Evolutionary conservation across 768 basidiomycete species (phyloP), one percentile per base, ranked within the genome.

Genomic region (Rhizopogon vesiculosus): DNA sequence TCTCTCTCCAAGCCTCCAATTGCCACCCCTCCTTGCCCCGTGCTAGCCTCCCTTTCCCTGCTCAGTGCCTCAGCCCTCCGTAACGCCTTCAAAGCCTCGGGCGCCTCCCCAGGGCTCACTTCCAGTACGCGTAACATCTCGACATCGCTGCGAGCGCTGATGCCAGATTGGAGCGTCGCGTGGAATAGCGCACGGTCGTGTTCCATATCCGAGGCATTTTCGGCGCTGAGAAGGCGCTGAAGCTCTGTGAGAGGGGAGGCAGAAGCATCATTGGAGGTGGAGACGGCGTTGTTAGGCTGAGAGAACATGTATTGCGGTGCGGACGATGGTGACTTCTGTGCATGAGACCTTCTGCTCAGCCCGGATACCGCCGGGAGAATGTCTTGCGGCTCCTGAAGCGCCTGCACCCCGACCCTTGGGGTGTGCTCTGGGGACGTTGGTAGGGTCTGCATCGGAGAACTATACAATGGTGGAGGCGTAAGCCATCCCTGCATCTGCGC

Each of bases 1-100:
- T 86, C 84, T 38, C 77, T 76, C 59, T 89, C 83, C 15, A 51
- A n/a, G 7, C 45, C 51, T 6, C 22, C 48, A 2, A 49, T 16
- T 1, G 9, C 5, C 0, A 19, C 33, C 3, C 48, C 19, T 25
- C 35, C 48, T 38, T 38, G 19, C 15, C 22, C 19, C 22, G 9
- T 15, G 19, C 5, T 49, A 10, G 35, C 48, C 4, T 49, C 48
- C 9, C 13, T 15, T 19, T 3, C 7, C 18, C 12, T 13, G 12
- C 19, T 38, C 19, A 22, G 8, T 8, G 48, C 43, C 12, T 29
- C 44, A 3, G 41, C 25, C 7, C 45, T 33, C 25, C 45, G 15
- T 1, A 53, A 13, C 2, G 51, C 51, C 16, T 45, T 53, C 1
- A 42, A 28, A 7, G 51, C 39, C 25, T 42, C 39, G 0, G 48